These are phyloP conservation scores for Trichoderma sp. DNA, from an alignment of 2,329 filamentous ascomycete species.

Conservation along the genomic window DNA sequence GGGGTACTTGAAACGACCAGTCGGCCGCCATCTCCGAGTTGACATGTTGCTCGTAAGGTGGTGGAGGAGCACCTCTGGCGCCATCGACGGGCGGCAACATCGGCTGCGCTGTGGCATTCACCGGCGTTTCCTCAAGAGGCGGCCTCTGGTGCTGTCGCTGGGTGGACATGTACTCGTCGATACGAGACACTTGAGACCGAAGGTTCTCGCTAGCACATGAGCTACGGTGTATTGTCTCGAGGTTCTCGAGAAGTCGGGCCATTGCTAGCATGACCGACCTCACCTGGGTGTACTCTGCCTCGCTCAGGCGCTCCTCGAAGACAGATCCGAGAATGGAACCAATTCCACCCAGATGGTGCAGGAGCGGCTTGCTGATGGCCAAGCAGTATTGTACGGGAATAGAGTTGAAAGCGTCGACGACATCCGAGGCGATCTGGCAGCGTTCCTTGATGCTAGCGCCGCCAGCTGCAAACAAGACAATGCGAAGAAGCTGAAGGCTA, in stretches of 20 bases:
- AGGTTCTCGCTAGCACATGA: constrained; percentile 32
- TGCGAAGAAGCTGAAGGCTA: constrained; percentile 39
- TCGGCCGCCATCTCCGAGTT: constrained; percentile 11
- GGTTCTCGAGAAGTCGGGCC: constrained; percentile 35
- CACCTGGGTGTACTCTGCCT: constrained; percentile 34
- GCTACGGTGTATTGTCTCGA: constrained; percentile 31
- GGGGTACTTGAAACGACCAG: constrained; percentile 52
- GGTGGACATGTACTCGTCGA: constrained; percentile 32
- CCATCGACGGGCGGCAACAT: background rate
- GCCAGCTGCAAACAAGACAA: constrained; percentile 35
- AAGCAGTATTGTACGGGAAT: constrained; percentile 29
- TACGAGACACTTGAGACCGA: constrained; percentile 30
- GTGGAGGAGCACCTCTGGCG: background rate
- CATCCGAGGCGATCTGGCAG: constrained; percentile 36
- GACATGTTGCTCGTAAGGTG: constrained; percentile 3
- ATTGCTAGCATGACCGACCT: constrained; percentile 37
- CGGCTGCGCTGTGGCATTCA: background rate
- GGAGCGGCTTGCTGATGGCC: constrained; percentile 38
- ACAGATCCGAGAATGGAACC: constrained; percentile 40
- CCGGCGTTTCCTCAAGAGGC: background rate
- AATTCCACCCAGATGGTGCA: constrained; percentile 40
- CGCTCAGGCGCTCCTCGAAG: constrained; percentile 37
- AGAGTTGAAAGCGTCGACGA: constrained; percentile 34
- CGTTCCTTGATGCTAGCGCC: constrained; percentile 35
- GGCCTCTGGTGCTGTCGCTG: constrained; percentile 25